Evolutionary conservation across 2,329 filamentous ascomycete species (phyloP).

Genomic region (Colletotrichum sp.): DNA sequence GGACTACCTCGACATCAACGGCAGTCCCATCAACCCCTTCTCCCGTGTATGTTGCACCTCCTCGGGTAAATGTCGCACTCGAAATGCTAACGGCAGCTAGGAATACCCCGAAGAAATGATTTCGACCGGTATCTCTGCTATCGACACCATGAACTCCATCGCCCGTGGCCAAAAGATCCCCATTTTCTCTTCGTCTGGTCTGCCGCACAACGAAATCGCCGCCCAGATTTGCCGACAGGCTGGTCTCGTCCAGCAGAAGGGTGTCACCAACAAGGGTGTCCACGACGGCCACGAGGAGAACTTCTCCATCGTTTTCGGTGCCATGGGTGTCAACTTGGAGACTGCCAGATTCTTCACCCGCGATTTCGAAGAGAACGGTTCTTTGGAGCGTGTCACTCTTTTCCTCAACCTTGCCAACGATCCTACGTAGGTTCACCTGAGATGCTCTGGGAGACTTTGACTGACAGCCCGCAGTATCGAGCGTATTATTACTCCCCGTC

Average conservation of each 20-base stretch:
- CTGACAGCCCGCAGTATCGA: conserved; percentile 71
- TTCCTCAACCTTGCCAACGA: conserved; percentile 99
- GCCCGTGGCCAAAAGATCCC: conserved; percentile 99
- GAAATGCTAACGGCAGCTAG: conserved; percentile 46
- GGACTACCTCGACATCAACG: conserved; percentile 99
- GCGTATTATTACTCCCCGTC: conserved; percentile 98
- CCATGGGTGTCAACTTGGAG: conserved; percentile 99
- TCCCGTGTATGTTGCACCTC: conserved; percentile 70
- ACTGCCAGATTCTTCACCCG: conserved; percentile 97
- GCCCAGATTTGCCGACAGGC: conserved; percentile 99
- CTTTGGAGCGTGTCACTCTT: conserved; percentile 93
- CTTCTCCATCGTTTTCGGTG: conserved; percentile 99
- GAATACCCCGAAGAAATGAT: conserved; percentile 99
- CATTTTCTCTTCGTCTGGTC: conserved; percentile 97
- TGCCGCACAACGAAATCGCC: conserved; percentile 99
- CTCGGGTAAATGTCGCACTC: not conserved
- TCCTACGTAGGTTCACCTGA: conserved; percentile 75
- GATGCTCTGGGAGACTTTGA: not conserved
- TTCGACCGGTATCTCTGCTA: conserved; percentile 97
- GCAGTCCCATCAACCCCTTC: conserved; percentile 97
- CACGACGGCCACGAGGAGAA: conserved; percentile 98
- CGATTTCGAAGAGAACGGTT: conserved; percentile 99
- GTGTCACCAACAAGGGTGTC: conserved; percentile 86
- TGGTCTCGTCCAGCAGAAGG: conserved; percentile 80
- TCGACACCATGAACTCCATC: conserved; percentile 98